Conservation (phyloP, 441 rosid genomes). For the Erysimum cheiri region DNA sequence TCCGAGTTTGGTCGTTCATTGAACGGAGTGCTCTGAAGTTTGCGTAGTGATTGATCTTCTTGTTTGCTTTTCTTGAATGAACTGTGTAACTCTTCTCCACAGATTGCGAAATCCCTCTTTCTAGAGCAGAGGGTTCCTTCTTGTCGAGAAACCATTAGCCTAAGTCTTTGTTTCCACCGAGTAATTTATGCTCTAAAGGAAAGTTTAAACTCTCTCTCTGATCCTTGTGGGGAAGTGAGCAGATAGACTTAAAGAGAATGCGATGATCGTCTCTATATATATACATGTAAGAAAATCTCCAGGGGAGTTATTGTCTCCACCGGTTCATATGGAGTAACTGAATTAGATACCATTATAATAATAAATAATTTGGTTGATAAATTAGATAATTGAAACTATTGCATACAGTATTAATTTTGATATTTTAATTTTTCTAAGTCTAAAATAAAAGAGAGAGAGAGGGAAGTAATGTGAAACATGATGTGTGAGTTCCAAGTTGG, state of each 20-base stretch:
- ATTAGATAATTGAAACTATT: conserved; percentile 10
- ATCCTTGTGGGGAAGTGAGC: conserved; percentile 30
- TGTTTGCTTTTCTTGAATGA: conserved; percentile 39
- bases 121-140: conserved; percentile 40
- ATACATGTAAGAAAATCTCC: conserved; percentile 34
- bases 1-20: conserved; percentile 36
- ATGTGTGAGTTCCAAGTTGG: conserved; percentile 46
- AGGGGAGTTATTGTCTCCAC: conserved; percentile 49
- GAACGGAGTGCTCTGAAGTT: conserved; percentile 27
- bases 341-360: conserved; percentile 31
- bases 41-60: conserved; percentile 41
- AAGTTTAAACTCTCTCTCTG: conserved; percentile 35
- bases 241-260: conserved; percentile 22
- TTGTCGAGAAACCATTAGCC: conserved; percentile 43
- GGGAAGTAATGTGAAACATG: conserved; percentile 40
- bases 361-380: conserved; percentile 17
- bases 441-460: neutral
- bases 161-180: conserved; percentile 22
- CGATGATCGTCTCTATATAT: conserved; percentile 34
- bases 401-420: conserved; percentile 3
- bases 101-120: conserved; percentile 39
- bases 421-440: conserved; percentile 3
- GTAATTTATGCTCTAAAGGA: conserved; percentile 11
- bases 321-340: conserved; percentile 43
- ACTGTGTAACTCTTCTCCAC: conserved; percentile 39